Conservation (phyloP, 345 rosid genomes). For the Moringa oleifera region DNA sequence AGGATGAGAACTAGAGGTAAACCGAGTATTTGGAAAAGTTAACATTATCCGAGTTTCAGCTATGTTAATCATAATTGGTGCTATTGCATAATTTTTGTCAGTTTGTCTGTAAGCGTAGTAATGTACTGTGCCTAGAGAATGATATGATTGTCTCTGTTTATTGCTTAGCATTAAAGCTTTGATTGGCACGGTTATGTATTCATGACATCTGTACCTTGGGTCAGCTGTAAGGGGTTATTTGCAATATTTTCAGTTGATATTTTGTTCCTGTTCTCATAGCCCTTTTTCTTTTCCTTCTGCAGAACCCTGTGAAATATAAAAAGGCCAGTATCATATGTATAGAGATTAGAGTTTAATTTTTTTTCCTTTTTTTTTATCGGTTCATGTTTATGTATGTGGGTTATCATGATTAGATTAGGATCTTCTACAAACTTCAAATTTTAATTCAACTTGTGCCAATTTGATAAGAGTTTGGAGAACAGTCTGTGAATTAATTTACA, state of each 20-base stretch:
- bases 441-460: too few species aligned
- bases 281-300: neutral
- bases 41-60: neutral
- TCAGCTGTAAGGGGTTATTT: neutral
- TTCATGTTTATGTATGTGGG: too few species aligned
- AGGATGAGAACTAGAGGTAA: slow-evolving; percentile 22
- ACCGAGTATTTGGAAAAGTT: slow-evolving; percentile 9
- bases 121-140: slow-evolving; percentile 4
- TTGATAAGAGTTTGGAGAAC: too few species aligned
- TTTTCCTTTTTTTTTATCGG: too few species aligned
- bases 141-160: too few species aligned
- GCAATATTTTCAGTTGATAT: neutral
- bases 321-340: too few species aligned
- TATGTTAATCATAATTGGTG: slow-evolving; percentile 1
- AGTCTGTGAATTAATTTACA: too few species aligned
- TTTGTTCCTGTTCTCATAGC: too few species aligned
- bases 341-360: too few species aligned
- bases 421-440: too few species aligned
- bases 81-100: slow-evolving; percentile 1
- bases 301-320: too few species aligned
- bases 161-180: neutral
- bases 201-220: slow-evolving; percentile 9
- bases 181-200: slow-evolving; percentile 10
- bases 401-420: too few species aligned
- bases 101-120: slow-evolving; percentile 6